phyloP scores from a whole-genome alignment of 345 rosid genomes.

The Salix suchowensis region DNA sequence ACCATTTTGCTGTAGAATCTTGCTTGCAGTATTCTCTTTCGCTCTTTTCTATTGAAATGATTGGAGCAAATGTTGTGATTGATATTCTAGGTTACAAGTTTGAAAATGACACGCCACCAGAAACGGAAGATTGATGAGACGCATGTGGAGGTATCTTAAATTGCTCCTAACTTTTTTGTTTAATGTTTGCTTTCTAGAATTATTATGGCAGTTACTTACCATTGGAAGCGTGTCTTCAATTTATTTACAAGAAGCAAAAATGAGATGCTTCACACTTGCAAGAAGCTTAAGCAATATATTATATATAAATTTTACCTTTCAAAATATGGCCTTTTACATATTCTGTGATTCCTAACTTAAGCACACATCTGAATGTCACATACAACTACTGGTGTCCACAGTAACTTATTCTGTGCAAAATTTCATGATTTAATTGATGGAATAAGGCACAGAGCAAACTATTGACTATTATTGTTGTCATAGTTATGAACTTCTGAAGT shows the following conservation, averaged over 20 bases:
- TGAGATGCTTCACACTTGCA: not conserved
- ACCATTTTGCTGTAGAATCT: not conserved
- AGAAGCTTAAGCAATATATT: not conserved
- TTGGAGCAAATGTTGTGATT: not conserved
- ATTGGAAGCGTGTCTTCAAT: not conserved
- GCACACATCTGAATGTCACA: not conserved
- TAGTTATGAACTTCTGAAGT: not conserved
- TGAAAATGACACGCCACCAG: constrained; percentile 98
- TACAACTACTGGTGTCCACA: not conserved
- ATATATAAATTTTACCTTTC: not conserved
- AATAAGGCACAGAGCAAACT: not conserved
- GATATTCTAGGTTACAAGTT: constrained; percentile 65
- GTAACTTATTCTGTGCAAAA: not conserved
- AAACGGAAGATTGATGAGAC: constrained; percentile 97
- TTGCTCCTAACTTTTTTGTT: not conserved
- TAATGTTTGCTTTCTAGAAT: not conserved
- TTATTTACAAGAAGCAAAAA: not conserved
- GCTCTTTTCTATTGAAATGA: not conserved
- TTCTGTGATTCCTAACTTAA: not conserved
- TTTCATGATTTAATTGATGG: not conserved
- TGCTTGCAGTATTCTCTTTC: not conserved
- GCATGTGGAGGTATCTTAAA: constrained; percentile 66
- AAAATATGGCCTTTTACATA: not conserved
- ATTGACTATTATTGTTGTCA: not conserved
- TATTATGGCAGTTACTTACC: not conserved